Base-by-base conservation (phyloP, 2,329 filamentous ascomycete genomes). In the Dactylella cylindrospora region DNA sequence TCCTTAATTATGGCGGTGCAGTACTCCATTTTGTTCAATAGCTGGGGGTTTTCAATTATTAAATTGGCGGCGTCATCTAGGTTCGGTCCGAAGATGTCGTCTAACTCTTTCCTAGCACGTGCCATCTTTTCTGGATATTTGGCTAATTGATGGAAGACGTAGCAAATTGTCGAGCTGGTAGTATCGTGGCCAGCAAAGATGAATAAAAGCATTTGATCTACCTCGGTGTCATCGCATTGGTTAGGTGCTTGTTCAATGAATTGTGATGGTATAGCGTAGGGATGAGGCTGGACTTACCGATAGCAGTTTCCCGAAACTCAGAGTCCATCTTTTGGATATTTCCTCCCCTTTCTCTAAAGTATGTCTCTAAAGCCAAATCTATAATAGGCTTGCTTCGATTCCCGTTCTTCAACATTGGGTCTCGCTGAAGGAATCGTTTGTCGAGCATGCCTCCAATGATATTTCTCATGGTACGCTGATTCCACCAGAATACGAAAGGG, bases 1-100 rank as follows among this genome's bases (percentile, higher is more conserved):
- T 83, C 80, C 55, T 78, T 78, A 61, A 80, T 74, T 5, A 80
- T 74, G 20, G 78, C 79, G 3, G 70, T 71, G 2, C 78, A 79
- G 67, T 79, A 81, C 0, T 74, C 73, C 19, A 82, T 72, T 33
- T 75, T 71, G 68, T 78, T 79, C 43, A 82, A 72, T 2, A 77
- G 71, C 20, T 73, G 68, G 0, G 77, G 75, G 20, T 78, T 71
- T 1, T 72, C 64, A 26, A 71, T 69, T 15, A 82, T 71, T 22
- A 72, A 68, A 2, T 69, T 66, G 23, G 73, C 74, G 0, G 73
- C 72, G 3, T 69, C 68, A 3, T 71, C 66, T 6, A 72, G 67
- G 33, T 76, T 73, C 0, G 73, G 52, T 8, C 78, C 76, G 33
- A 81, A 76, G n/a, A 82, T 72, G 1, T 71, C 70, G 65, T 79